Conservation (phyloP, 1,284 basidiomycete species). For the Taiwanofungus camphoratus region DNA sequence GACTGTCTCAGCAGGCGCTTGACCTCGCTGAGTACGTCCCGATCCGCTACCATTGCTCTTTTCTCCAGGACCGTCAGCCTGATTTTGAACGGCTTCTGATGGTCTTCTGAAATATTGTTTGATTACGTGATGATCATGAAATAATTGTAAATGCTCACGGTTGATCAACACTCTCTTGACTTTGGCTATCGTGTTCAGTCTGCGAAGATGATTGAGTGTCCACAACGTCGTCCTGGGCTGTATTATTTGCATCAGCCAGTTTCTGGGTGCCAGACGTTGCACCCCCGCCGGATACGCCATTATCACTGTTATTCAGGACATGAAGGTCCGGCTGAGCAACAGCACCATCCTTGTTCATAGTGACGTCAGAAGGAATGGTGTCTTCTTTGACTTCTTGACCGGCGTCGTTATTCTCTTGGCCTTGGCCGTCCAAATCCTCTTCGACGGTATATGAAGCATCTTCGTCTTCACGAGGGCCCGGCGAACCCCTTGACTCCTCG, state of each 20-base stretch:
- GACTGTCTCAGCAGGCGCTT: constrained; percentile 33
- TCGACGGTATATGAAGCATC: constrained; percentile 18
- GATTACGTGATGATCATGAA: neutral
- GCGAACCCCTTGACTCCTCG: constrained; percentile 21
- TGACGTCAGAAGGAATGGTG: constrained; percentile 11
- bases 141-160: neutral
- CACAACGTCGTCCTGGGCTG: too few relatives aligned
- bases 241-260: constrained; percentile 13
- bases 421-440: constrained; percentile 18
- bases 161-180: neutral
- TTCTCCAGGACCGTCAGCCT: constrained; percentile 16
- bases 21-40: constrained; percentile 41
- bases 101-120: constrained; percentile 1
- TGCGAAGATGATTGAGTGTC: too few relatives aligned
- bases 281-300: constrained; percentile 7
- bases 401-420: constrained; percentile 12
- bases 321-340: constrained; percentile 39
- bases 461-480: constrained; percentile 25
- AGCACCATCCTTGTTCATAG: constrained; percentile 19
- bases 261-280: constrained; percentile 8
- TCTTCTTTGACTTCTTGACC: constrained; percentile 21
- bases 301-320: constrained; percentile 27
- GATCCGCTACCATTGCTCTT: constrained; percentile 30
- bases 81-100: constrained; percentile 9
- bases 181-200: too few relatives aligned